Evolutionary conservation across 805 yeast species (phyloP).

Genomic region (Vanderwaltozyma polyspora): DNA sequence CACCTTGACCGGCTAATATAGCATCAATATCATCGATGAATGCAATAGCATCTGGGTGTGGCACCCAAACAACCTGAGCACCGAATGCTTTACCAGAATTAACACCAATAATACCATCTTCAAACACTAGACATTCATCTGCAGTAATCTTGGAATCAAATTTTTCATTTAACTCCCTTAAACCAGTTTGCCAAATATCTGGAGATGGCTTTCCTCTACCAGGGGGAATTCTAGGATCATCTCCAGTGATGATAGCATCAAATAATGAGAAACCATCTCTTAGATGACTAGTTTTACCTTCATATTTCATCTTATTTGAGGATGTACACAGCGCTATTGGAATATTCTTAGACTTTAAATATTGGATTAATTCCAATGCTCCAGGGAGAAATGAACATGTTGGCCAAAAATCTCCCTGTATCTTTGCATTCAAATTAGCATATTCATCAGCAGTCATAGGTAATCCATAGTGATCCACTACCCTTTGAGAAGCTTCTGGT

Average conservation of each 20-base stretch:
- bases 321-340: slow-evolving; percentile 92
- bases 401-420: slow-evolving; percentile 50
- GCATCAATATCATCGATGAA: slow-evolving; percentile 42
- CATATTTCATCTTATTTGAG: slow-evolving; percentile 49
- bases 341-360: slow-evolving; percentile 39
- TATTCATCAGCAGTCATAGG: slow-evolving; percentile 60
- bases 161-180: slow-evolving; percentile 57
- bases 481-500: slow-evolving; percentile 49
- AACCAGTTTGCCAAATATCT: slow-evolving; percentile 81
- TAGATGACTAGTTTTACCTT: slow-evolving; percentile 65
- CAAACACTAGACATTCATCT: slow-evolving; percentile 80
- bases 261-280: slow-evolving; percentile 53
- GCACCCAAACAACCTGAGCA: slow-evolving; percentile 87
- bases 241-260: slow-evolving; percentile 75
- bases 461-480: slow-evolving; percentile 58
- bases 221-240: slow-evolving; percentile 66
- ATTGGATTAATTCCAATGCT: slow-evolving; percentile 54
- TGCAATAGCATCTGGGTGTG: slow-evolving; percentile 61
- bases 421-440: slow-evolving; percentile 37
- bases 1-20: slow-evolving; percentile 48
- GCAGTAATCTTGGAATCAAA: slow-evolving; percentile 39
- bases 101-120: slow-evolving; percentile 93
- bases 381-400: slow-evolving; percentile 69
- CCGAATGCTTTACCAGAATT: slow-evolving; percentile 74
- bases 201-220: slow-evolving; percentile 94